These are phyloP conservation scores for Ophidiomyces ophidiicola DNA, from an alignment of 2,329 filamentous ascomycete species.

Conservation along the genomic window DNA sequence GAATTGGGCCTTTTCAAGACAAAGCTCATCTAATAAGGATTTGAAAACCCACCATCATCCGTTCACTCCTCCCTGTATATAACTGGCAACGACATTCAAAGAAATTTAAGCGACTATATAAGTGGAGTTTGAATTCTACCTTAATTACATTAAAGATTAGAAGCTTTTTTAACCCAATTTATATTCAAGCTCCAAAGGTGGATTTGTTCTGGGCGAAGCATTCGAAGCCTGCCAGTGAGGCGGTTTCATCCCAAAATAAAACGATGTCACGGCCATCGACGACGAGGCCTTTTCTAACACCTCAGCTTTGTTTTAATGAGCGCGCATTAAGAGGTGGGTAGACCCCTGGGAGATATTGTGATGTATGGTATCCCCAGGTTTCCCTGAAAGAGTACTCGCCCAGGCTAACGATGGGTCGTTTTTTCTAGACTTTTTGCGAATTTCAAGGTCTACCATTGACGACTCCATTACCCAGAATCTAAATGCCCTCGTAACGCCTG, in stretches of 20 bases:
- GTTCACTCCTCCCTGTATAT: no score
- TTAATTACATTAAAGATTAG: no score
- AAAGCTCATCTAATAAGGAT: no score
- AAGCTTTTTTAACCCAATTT: no score
- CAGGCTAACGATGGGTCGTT: constrained; percentile 9
- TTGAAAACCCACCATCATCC: no score
- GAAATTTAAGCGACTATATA: no score
- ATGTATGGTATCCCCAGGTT: constrained; percentile 5
- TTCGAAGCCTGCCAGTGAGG: constrained; percentile 19
- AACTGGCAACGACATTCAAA: no score
- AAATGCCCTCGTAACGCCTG: constrained; percentile 73
- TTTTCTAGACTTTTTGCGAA: constrained; percentile 67
- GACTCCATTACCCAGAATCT: constrained; percentile 89
- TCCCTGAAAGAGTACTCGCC: not conserved
- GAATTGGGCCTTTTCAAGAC: no score
- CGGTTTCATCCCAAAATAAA: constrained; percentile 16
- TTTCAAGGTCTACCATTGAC: constrained; percentile 75
- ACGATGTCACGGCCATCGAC: constrained; percentile 33
- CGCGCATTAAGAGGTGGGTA: constrained; percentile 53
- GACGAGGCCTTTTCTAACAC: constrained; percentile 48
- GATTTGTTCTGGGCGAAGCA: constrained; percentile 30
- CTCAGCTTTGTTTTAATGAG: constrained; percentile 67
- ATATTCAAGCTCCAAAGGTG: no score
- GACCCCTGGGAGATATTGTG: not conserved
- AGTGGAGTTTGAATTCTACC: no score